Evolutionary conservation across 2,329 filamentous ascomycete genomes (phyloP).

Genomic region (Claviceps monticola): DNA sequence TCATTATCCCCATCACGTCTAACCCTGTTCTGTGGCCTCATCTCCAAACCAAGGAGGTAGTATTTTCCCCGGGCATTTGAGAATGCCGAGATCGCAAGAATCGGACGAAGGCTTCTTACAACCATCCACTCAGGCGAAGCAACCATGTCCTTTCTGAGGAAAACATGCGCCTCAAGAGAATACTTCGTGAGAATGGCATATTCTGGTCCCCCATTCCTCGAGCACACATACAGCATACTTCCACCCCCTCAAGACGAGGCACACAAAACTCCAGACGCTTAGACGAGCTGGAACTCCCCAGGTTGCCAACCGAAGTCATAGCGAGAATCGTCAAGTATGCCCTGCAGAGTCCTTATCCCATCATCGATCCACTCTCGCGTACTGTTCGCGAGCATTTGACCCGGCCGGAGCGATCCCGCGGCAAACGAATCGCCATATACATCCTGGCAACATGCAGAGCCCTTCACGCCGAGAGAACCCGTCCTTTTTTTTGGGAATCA

Average conservation of each 20-base stretch:
- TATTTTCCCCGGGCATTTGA: slow-evolving; percentile 24
- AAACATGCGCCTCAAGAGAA: slow-evolving; percentile 34
- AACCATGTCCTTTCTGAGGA: slow-evolving; percentile 33
- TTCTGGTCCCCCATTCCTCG: slow-evolving; percentile 30
- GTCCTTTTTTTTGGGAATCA: slow-evolving; percentile 35
- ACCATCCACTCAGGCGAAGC: slow-evolving; percentile 31
- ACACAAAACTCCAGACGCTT: slow-evolving; percentile 17
- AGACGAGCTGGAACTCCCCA: slow-evolving; percentile 20
- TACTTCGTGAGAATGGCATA: slow-evolving; percentile 38
- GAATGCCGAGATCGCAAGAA: slow-evolving; percentile 40
- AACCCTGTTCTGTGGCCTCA: not conserved
- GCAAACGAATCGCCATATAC: slow-evolving; percentile 38
- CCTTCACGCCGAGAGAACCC: slow-evolving; percentile 34
- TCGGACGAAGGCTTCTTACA: slow-evolving; percentile 32
- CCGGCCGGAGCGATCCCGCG: slow-evolving; percentile 26
- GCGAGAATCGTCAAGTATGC: slow-evolving; percentile 38
- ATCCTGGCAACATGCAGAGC: slow-evolving; percentile 38
- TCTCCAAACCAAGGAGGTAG: slow-evolving; percentile 9
- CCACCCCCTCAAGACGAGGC: slow-evolving; percentile 19
- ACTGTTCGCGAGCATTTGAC: slow-evolving; percentile 29
- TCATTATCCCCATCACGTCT: not conserved
- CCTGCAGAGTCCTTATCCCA: slow-evolving; percentile 32
- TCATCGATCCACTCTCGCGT: slow-evolving; percentile 39
- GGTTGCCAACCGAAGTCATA: slow-evolving; percentile 38
- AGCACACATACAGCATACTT: slow-evolving; percentile 18